Evolutionary conservation across 257 asterid species (phyloP).

Genomic region (Voacanga thouarsii): DNA sequence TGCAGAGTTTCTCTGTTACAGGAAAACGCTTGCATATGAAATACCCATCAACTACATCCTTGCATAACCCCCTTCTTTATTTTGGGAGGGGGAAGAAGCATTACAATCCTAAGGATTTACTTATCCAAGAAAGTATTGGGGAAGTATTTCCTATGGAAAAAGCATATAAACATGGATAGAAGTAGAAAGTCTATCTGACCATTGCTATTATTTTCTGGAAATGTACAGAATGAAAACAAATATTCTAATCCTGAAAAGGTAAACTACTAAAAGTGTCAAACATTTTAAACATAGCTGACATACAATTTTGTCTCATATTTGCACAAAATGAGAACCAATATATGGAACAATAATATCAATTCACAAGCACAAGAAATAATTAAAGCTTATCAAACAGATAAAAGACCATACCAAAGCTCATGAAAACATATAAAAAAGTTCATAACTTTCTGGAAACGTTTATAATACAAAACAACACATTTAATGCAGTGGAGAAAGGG

Average conservation of each 20-base stretch:
- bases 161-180: not conserved
- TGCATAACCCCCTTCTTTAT: not conserved
- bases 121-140: not conserved
- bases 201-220: not conserved
- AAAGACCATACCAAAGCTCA: not conserved
- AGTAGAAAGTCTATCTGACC: not conserved
- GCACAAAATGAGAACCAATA: not conserved
- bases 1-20: not conserved
- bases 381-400: not conserved
- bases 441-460: not conserved
- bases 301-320: not conserved
- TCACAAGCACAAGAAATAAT: not conserved
- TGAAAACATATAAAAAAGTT: not conserved
- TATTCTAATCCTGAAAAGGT: not conserved
- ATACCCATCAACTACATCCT: not conserved
- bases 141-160: not conserved
- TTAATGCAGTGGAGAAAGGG: not conserved
- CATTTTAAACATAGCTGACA: not conserved
- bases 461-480: not conserved
- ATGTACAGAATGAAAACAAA: not conserved
- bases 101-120: not conserved
- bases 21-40: not conserved
- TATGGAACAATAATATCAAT: not conserved
- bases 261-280: not conserved
- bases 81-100: not conserved